Base-by-base conservation (phyloP, 257 asterid species). In the Lavandula angustifolia region DNA sequence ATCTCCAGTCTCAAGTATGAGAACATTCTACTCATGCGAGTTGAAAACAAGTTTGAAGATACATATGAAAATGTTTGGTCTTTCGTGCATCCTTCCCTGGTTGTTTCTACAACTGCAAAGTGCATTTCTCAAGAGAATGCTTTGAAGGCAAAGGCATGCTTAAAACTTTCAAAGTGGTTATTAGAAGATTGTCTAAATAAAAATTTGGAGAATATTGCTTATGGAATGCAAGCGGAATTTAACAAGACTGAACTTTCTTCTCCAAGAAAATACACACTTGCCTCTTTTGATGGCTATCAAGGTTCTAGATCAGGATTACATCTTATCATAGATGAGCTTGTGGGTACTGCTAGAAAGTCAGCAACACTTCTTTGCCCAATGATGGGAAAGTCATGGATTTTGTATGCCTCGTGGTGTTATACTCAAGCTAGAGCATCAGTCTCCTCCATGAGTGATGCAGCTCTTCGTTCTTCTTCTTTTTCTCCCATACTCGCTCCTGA, bases 351-450 rank as follows among this genome's bases (percentile, higher is more conserved):
- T 58, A 80, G 82, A 70, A 87, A 84, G 80, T 67, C 84, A 66
- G 84, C 99, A n/a, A 80, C 95, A 46, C 82, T 62, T 66, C 95
- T 94, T 62, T 89, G 96, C 81, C 97, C 97, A 62, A 74, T 68
- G 75, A 85, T 94, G 89, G 97, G 96, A 56, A 94, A 90, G 82
- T 84, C 99, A 17, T 94, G 97, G 97, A 82, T 94, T 73, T 76
- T 83, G 80, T 94, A 82, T 76, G 99, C 95, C 53, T 87, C 95
- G 17, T 94, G 99, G 99, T 89, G 99, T 78, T 90, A 81, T 70
- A 54, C 68, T 72, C 96, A 84, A 78, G 97, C 97, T 71, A 84
- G 64, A 58, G 75, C 84, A 63, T 82, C 85, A 43, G 66, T 85
- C 69, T 68, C 88, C 63, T 71, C 82, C 50, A 71, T 73, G 17